Percentiles rank a stretch among this genome's conserved stretches.
These are phyloP conservation scores for Blastomyces gilchristii DNA, from an alignment of 2,329 filamentous ascomycete species.

Conservation along the genomic window DNA sequence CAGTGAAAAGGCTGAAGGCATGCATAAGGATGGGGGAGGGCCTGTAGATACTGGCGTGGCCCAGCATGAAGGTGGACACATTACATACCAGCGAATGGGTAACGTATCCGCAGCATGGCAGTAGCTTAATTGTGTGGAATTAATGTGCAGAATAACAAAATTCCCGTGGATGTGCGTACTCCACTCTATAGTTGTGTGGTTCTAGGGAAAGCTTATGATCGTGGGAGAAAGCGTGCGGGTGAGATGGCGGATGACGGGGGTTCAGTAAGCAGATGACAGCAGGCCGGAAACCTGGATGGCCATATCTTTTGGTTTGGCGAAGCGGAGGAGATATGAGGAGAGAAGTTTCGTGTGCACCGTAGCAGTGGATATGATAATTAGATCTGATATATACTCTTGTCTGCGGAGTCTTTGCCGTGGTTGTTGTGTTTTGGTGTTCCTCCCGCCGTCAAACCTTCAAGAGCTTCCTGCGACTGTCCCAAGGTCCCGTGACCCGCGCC, in stretches of 20 bases:
- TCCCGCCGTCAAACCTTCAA: background rate
- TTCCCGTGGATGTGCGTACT: background rate
- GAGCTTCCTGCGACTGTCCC: background rate
- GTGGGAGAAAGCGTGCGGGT: background rate
- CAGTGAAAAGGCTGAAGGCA: background rate
- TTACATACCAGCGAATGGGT: conserved; percentile 72
- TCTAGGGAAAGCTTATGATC: background rate
- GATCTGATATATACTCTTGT: background rate
- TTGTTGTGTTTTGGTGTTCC: conserved; percentile 12
- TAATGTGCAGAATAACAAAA: background rate
- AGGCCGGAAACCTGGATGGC: background rate
- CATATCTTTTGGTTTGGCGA: background rate
- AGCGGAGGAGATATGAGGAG: background rate
- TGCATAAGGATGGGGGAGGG: conserved; percentile 12
- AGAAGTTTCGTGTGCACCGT: background rate
- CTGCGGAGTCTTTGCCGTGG: conserved; percentile 20
- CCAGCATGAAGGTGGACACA: background rate
- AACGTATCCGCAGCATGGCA: conserved; percentile 65
- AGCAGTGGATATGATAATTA: background rate
- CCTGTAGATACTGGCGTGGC: background rate
- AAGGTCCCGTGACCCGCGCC: conserved; percentile 15
- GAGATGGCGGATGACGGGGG: background rate
- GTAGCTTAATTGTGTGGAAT: background rate
- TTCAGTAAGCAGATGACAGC: conserved; percentile 2
- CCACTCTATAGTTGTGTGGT: background rate